These are phyloP conservation scores for Phytophthora pini DNA, from an alignment of 352 stramenopile species.

Conservation along the genomic window DNA sequence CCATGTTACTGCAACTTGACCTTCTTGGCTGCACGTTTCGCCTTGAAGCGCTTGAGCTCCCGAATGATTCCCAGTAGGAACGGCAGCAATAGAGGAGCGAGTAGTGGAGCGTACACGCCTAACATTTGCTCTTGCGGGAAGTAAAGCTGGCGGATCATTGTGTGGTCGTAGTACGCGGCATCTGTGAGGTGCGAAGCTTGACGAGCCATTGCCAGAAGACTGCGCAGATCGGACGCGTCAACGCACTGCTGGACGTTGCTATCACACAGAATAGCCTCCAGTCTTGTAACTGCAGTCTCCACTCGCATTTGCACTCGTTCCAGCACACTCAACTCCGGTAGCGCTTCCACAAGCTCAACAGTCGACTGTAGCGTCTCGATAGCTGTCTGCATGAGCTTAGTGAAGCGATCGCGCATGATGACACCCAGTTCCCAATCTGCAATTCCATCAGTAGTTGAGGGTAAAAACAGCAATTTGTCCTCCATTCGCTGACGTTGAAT, in stretches of 20 bases:
- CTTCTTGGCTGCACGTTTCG: slow-evolving; percentile 42
- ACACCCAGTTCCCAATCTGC: slow-evolving; percentile 80
- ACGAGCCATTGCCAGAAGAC: slow-evolving; percentile 46
- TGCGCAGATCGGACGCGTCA: slow-evolving; percentile 29
- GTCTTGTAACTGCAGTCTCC: slow-evolving; percentile 45
- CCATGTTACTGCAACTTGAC: slow-evolving; percentile 25
- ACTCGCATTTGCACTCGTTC: slow-evolving; percentile 69
- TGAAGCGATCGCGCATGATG: slow-evolving; percentile 52
- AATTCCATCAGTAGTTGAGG: slow-evolving; percentile 58
- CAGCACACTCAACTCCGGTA: slow-evolving; percentile 79
- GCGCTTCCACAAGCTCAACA: slow-evolving; percentile 67
- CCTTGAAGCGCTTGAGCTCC: slow-evolving; percentile 58
- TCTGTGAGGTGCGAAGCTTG: slow-evolving; percentile 58
- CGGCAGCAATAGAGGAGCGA: slow-evolving; percentile 65
- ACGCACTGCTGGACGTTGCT: slow-evolving; percentile 23
- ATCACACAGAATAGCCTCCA: slow-evolving; percentile 64
- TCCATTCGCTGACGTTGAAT: slow-evolving; percentile 44
- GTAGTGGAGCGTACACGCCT: slow-evolving; percentile 66
- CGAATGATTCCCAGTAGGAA: slow-evolving; percentile 63
- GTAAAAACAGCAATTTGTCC: slow-evolving; percentile 48
- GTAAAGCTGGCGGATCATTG: slow-evolving; percentile 78
- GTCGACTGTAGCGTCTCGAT: slow-evolving; percentile 80
- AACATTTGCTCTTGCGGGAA: slow-evolving; percentile 77
- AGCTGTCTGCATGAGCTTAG: slow-evolving; percentile 59
- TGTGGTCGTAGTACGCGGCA: slow-evolving; percentile 70